Evolutionary conservation across 305 asterid species (phyloP).

Genomic region (Stenogyne calaminthoides): DNA sequence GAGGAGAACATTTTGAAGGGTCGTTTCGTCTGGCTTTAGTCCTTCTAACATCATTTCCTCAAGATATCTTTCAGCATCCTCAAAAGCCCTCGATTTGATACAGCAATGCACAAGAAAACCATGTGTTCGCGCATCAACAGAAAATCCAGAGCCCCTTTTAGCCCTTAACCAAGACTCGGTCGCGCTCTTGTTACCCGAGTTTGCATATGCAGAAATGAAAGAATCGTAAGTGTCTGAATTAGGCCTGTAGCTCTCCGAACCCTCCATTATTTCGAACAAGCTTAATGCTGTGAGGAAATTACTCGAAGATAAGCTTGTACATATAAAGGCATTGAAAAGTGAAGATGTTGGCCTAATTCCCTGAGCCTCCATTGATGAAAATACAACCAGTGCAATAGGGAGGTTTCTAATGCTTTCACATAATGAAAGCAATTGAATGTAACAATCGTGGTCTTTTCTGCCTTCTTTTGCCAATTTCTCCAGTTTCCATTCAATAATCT

Average conservation of each 20-base stretch:
- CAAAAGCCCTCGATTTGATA: constrained; percentile 37
- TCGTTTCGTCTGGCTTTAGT: constrained; percentile 31
- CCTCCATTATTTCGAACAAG: constrained; percentile 55
- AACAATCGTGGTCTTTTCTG: constrained; percentile 32
- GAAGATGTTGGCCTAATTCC: constrained; percentile 46
- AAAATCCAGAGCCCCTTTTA: constrained; percentile 37
- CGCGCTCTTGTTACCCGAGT: constrained; percentile 43
- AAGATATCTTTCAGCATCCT: constrained; percentile 44
- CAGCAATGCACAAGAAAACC: constrained; percentile 45
- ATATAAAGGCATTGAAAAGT: constrained; percentile 45
- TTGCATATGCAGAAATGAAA: constrained; percentile 47
- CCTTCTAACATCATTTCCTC: constrained; percentile 48
- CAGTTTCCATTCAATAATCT: constrained; percentile 60
- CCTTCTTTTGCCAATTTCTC: constrained; percentile 42
- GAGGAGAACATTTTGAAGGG: constrained; percentile 38
- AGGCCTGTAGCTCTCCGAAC: constrained; percentile 41
- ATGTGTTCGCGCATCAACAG: constrained; percentile 38
- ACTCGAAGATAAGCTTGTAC: constrained; percentile 50
- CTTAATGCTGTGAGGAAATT: constrained; percentile 51
- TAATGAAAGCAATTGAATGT: constrained; percentile 39
- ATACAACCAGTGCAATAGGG: constrained; percentile 44
- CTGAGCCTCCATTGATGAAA: constrained; percentile 52
- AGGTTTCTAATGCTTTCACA: constrained; percentile 46
- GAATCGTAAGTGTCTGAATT: constrained; percentile 45
- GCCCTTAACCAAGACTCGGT: constrained; percentile 46